Percentiles rank a stretch among this genome's conserved stretches.
Evolutionary conservation across 495 filamentous ascomycete species (phyloP).

Genomic region (Mytilinidion resinicola): DNA sequence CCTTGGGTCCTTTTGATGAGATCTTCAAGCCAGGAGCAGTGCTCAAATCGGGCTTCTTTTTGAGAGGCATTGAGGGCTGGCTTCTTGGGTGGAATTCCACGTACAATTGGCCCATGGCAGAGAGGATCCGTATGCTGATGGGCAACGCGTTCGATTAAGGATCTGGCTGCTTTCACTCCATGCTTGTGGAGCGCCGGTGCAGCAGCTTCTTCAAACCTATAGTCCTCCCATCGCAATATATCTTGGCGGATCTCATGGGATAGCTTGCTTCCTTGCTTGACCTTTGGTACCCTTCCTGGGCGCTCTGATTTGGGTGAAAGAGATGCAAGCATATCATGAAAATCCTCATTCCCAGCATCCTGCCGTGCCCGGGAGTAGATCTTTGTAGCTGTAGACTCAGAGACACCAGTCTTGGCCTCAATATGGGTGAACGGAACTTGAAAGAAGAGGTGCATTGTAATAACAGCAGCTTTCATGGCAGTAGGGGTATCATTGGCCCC

Average conservation of each 20-base stretch:
- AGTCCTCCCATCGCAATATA: neutral
- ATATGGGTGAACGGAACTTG: neutral
- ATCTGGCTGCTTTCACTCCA: neutral
- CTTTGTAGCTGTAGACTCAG: neutral
- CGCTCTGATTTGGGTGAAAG: neutral
- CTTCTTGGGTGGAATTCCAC: neutral
- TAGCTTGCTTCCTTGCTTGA: neutral
- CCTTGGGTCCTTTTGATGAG: neutral
- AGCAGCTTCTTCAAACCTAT: neutral
- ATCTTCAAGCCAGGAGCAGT: neutral
- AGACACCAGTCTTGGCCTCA: neutral
- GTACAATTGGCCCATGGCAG: neutral
- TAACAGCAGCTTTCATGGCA: neutral
- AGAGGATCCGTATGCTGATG: neutral
- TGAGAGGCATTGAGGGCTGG: neutral
- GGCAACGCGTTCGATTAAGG: neutral
- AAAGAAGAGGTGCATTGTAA: neutral
- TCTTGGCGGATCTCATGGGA: neutral
- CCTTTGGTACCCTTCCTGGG: neutral
- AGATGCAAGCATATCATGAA: no score
- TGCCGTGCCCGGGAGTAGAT: neutral
- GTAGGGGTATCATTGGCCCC: neutral
- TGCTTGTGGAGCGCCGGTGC: neutral
- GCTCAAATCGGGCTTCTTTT: neutral
- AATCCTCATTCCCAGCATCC: neutral